Evolutionary conservation across 2,329 filamentous ascomycete genomes (phyloP), one percentile per base, ranked within the genome.

Genomic region (Fusarium poae): DNA sequence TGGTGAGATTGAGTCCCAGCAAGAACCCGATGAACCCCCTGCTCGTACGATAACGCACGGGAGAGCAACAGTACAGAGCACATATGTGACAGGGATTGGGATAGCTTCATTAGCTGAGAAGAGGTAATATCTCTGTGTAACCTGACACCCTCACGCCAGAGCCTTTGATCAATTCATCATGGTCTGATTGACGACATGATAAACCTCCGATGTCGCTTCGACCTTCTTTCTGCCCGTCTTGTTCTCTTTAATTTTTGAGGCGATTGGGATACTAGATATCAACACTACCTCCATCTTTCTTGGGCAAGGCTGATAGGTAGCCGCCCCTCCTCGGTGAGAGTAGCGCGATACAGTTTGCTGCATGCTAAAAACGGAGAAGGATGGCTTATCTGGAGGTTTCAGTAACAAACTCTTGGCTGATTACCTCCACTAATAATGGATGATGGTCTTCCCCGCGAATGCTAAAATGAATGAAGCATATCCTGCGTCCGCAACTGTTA

Each of bases 371-470:
- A 49, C 57, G 54, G 58, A 32, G 32, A 20, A 7, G 46, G 18
- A 44, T 27, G 16, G 56, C 70, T 72, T 72, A 71, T 72, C 70
- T 67, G 56, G 11, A 23, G 15, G 15, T 35, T 29, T 35, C 52
- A 37, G 20, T 32, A 61, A 51, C 15, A 50, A n/a, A 13, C 42
- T 27, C 39, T 34, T 48, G 45, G 39, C 20, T 16, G 59, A n/a
- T 12, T 37, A 20, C 59, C 63, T 56, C 65, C 58, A 55, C 59
- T 48, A 62, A 59, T 42, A 51, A 15, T 15, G 13, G 10, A 43
- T 18, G 25, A 45, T 30, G 51, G 30, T 51, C 60, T 58, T 63
- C 68, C 69, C 62, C 68, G 49, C 65, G 58, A 60, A 59, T 63
- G 45, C 51, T 25, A 42, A 63, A 45, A 37, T 25, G 20, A 42